Conservation (phyloP, 805 yeast species). For the Isabelozyma gotoi region DNA sequence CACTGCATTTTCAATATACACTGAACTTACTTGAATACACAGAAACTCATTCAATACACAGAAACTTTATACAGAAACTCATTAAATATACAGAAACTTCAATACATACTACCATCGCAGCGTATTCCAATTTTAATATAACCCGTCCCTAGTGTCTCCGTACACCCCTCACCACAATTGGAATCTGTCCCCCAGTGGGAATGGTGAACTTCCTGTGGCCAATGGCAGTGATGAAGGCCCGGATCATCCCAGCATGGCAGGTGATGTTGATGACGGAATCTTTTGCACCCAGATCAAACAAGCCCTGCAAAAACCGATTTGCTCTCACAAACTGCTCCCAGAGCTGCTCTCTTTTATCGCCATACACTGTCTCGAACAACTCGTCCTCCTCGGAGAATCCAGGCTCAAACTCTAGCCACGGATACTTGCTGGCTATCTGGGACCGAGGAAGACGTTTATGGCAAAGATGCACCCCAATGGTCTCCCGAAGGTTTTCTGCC, state of each 20-base stretch:
- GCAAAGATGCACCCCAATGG: constrained; percentile 57
- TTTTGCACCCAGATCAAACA: constrained; percentile 17
- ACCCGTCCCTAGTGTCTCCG: not conserved
- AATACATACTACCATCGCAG: too few relatives aligned
- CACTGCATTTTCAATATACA: too few relatives aligned
- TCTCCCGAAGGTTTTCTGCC: constrained; percentile 55
- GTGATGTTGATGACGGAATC: constrained; percentile 44
- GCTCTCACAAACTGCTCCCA: constrained; percentile 50
- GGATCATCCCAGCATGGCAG: constrained; percentile 62
- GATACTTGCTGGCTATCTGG: constrained; percentile 31
- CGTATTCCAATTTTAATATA: too few relatives aligned
- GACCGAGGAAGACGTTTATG: constrained; percentile 48
- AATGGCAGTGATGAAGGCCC: constrained; percentile 49
- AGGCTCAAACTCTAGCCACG: constrained; percentile 38
- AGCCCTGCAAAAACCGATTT: constrained; percentile 36
- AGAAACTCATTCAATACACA: too few relatives aligned
- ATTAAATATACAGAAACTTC: too few relatives aligned
- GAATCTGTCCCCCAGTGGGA: constrained; percentile 65
- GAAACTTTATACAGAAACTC: too few relatives aligned
- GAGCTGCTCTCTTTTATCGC: constrained; percentile 33
- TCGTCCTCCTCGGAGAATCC: constrained; percentile 48
- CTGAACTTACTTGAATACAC: too few relatives aligned
- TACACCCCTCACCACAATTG: constrained; percentile 51
- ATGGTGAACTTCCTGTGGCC: constrained; percentile 57
- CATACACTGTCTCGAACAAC: constrained; percentile 38